phyloP scores from a whole-genome alignment of 1,284 basidiomycete genomes.

The Ganoderma leucocontextum region DNA sequence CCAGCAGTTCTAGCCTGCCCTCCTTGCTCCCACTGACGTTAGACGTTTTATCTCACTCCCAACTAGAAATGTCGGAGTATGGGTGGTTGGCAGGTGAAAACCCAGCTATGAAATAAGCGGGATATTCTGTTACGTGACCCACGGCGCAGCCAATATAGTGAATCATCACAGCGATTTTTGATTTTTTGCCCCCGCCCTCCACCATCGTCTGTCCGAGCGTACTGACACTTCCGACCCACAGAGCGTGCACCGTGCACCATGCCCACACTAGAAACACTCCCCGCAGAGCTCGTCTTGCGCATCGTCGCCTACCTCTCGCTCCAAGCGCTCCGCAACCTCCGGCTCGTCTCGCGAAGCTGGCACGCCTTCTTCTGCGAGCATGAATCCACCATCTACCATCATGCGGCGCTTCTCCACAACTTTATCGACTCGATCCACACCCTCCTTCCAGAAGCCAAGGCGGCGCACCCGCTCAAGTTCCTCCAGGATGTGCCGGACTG shows the following conservation, averaged over 20 bases:
- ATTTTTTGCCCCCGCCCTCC: neutral
- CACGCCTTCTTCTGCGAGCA: slow-evolving; percentile 53
- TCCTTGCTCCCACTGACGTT: neutral
- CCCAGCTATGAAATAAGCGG: neutral
- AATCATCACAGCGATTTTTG: neutral
- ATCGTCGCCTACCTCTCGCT: slow-evolving; percentile 57
- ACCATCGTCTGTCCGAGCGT: neutral
- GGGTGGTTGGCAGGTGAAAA: neutral
- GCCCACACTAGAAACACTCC: slow-evolving; percentile 48
- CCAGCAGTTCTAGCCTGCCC: neutral
- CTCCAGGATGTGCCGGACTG: slow-evolving; percentile 50
- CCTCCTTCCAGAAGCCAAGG: slow-evolving; percentile 44
- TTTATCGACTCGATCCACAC: slow-evolving; percentile 47
- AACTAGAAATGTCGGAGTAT: neutral
- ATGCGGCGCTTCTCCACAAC: slow-evolving; percentile 57
- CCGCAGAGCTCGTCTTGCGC: slow-evolving; percentile 57
- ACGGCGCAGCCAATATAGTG: neutral
- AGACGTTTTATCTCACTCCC: neutral
- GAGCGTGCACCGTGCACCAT: slow-evolving; percentile 15
- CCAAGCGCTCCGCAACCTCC: slow-evolving; percentile 46
- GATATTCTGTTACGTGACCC: slow-evolving; percentile 1
- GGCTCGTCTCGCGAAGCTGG: slow-evolving; percentile 53
- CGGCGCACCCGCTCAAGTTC: slow-evolving; percentile 39
- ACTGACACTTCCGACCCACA: neutral
- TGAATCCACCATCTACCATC: slow-evolving; percentile 57